Evolutionary conservation across 305 asterid genomes (phyloP).

Genomic region (Salvia sclarea): DNA sequence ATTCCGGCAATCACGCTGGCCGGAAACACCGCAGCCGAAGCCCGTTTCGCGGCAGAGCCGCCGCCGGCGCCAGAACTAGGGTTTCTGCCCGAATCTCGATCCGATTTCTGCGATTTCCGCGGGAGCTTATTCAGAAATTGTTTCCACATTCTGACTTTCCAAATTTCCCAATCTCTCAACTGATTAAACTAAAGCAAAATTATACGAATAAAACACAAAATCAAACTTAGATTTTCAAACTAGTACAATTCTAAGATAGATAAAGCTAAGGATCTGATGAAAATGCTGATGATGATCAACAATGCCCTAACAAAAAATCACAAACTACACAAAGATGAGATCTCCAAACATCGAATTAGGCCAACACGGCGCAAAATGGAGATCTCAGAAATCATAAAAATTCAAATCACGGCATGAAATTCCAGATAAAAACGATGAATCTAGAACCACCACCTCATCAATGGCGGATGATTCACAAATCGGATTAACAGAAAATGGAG

Average conservation of each 20-base stretch:
- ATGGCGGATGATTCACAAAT: constrained; percentile 5
- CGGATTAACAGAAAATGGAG: background rate
- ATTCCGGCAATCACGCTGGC: constrained; percentile 52
- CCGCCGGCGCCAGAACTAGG: constrained; percentile 36
- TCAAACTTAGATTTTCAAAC: constrained; percentile 30
- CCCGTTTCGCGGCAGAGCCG: constrained; percentile 40
- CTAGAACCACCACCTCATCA: constrained; percentile 20
- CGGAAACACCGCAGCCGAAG: constrained; percentile 51
- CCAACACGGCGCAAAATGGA: background rate
- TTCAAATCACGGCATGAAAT: constrained; percentile 8
- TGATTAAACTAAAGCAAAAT: constrained; percentile 1
- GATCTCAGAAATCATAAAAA: constrained; percentile 31
- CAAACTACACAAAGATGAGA: constrained; percentile 26
- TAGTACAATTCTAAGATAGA: background rate
- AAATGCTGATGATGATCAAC: background rate
- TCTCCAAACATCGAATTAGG: constrained; percentile 8
- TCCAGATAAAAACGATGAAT: background rate
- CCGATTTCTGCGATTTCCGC: constrained; percentile 41
- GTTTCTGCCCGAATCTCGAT: constrained; percentile 38
- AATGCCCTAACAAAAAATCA: constrained; percentile 16
- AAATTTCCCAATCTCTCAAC: background rate
- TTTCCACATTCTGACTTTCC: constrained; percentile 49
- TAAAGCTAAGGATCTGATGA: constrained; percentile 39
- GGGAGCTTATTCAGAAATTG: constrained; percentile 47
- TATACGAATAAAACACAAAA: background rate